phyloP scores from a whole-genome alignment of 257 asterid genomes.

The Solanum lignicaule region DNA sequence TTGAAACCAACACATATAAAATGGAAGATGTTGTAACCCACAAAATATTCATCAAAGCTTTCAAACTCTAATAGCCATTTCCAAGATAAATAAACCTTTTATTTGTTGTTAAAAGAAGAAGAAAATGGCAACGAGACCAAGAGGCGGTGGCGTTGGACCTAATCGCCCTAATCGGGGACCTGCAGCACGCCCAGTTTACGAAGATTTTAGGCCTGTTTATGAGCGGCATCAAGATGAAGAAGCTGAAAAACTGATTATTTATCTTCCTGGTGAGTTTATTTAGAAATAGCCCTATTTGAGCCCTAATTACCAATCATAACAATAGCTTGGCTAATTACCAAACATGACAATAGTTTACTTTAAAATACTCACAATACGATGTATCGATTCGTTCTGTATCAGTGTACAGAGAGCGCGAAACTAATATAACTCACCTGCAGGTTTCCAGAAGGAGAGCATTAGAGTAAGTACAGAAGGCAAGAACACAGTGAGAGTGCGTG shows the following conservation, averaged over 20 bases:
- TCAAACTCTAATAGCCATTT: neutral
- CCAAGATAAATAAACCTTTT: neutral
- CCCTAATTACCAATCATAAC: neutral
- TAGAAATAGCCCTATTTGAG: neutral
- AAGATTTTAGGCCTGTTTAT: conserved; percentile 52
- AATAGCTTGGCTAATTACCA: no score
- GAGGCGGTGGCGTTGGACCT: conserved; percentile 10
- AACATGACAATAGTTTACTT: neutral
- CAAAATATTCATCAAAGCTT: neutral
- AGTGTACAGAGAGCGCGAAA: neutral
- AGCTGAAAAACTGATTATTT: conserved; percentile 33
- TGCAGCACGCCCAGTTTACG: conserved; percentile 37
- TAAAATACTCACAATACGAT: no score
- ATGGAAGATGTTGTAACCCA: neutral
- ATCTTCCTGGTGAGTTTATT: conserved; percentile 54
- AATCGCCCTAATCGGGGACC: neutral
- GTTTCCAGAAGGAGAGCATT: conserved; percentile 49
- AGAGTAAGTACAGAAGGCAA: conserved; percentile 55
- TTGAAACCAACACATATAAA: neutral
- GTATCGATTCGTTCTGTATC: neutral
- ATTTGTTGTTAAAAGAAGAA: no score
- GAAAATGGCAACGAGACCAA: conserved; percentile 28
- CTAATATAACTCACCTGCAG: conserved; percentile 11
- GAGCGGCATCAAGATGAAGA: conserved; percentile 52
- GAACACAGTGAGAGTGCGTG: conserved; percentile 42